These are phyloP conservation scores for Pyrenochaeta sp. DNA, from an alignment of 2,329 filamentous ascomycete species.

Conservation along the genomic window DNA sequence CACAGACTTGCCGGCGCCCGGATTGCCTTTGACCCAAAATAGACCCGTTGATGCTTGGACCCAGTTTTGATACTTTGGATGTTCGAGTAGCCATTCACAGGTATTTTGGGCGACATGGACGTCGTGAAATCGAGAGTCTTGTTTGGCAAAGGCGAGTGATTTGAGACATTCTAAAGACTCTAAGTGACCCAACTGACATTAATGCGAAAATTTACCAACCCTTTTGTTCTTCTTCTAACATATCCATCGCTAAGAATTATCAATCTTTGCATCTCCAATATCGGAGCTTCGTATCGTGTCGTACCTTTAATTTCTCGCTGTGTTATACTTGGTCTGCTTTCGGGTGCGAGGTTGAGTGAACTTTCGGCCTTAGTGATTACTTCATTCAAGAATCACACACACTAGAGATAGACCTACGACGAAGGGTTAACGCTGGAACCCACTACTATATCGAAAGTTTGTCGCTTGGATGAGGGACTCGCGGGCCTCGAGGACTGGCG, in stretches of 20 bases:
- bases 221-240: not conserved
- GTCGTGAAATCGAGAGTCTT: slow-evolving; percentile 9
- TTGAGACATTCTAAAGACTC: slow-evolving; percentile 10
- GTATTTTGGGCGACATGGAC: slow-evolving; percentile 28
- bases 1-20: slow-evolving; percentile 49
- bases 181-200: slow-evolving; percentile 1
- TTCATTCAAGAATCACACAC: too few species aligned
- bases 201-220: not conserved
- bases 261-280: too few species aligned
- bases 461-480: not conserved
- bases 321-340: too few species aligned
- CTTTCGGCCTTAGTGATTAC: too few species aligned
- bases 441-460: too few species aligned
- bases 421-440: not conserved
- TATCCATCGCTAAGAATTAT: not conserved
- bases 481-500: not conserved
- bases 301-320: too few species aligned
- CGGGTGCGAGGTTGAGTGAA: too few species aligned
- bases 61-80: slow-evolving; percentile 47
- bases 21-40: slow-evolving; percentile 54
- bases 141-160: slow-evolving; percentile 17
- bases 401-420: too few species aligned
- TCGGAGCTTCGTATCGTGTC: too few species aligned
- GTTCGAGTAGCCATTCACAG: slow-evolving; percentile 47
- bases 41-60: slow-evolving; percentile 45